Percentiles rank a stretch among this genome's conserved stretches.
Evolutionary conservation across 345 rosid genomes (phyloP).

Genomic region (Eucalyptus marginata): DNA sequence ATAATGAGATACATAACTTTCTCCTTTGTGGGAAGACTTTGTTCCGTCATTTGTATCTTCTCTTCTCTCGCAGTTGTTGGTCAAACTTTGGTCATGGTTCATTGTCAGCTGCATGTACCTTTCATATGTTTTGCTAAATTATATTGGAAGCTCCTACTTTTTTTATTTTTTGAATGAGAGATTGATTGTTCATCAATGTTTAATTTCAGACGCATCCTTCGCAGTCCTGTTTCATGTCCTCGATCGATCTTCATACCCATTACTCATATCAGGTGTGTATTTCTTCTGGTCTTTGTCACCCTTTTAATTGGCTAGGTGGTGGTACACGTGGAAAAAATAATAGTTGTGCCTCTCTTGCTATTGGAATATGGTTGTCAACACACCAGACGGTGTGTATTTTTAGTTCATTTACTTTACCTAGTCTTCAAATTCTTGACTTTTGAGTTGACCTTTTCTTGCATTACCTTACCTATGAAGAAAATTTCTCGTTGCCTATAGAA

Average conservation of each 20-base stretch:
- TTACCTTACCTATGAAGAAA: not conserved
- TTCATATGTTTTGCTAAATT: not conserved
- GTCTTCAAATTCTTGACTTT: not conserved
- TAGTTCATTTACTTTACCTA: not conserved
- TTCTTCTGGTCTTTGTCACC: not conserved
- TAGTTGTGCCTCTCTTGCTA: not conserved
- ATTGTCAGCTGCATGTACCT: not conserved
- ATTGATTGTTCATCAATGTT: not conserved
- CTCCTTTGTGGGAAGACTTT: not conserved
- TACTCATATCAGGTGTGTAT: constrained; percentile 82
- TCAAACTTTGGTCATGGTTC: not conserved
- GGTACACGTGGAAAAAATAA: not conserved
- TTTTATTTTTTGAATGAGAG: not conserved
- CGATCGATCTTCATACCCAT: constrained; percentile 95
- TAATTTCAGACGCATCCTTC: constrained; percentile 91
- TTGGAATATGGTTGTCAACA: not conserved
- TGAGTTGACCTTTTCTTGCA: not conserved
- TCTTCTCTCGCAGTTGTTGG: not conserved
- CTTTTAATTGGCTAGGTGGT: not conserved
- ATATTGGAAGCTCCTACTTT: not conserved
- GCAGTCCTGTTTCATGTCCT: constrained; percentile 99
- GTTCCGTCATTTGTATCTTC: not conserved
- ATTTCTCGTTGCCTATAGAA: not conserved
- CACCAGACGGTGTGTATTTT: not conserved
- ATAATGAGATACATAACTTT: not conserved